phyloP scores from a whole-genome alignment of 2,329 filamentous ascomycete species.

The Scedosporium boydii region DNA sequence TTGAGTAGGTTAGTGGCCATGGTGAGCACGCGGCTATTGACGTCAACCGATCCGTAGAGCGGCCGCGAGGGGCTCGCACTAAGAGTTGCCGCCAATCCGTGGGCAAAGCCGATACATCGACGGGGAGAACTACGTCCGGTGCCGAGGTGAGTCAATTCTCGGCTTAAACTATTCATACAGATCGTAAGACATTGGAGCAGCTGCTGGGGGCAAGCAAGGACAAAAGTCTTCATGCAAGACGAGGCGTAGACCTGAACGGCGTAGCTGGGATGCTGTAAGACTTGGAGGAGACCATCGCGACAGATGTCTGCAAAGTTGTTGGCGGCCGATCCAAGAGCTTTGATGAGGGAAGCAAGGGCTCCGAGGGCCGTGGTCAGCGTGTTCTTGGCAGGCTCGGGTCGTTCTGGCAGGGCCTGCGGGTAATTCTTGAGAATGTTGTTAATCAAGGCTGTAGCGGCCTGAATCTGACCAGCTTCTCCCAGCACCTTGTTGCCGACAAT shows the following conservation, averaged over 20 bases:
- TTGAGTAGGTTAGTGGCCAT: constrained; percentile 91
- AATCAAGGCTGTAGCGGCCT: constrained; percentile 70
- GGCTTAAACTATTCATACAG: constrained; percentile 88
- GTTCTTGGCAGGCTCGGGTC: constrained; percentile 81
- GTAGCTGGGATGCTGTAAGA: constrained; percentile 90
- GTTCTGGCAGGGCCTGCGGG: constrained; percentile 78
- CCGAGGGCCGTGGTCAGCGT: constrained; percentile 70
- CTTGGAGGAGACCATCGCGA: constrained; percentile 78
- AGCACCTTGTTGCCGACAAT: constrained; percentile 73
- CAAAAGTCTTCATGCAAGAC: constrained; percentile 75
- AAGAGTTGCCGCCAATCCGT: constrained; percentile 81
- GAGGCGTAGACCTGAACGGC: constrained; percentile 89
- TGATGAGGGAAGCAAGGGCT: constrained; percentile 69
- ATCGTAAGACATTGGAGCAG: constrained; percentile 85
- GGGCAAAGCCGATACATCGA: constrained; percentile 81
- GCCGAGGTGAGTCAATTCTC: constrained; percentile 71
- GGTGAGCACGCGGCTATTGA: constrained; percentile 82
- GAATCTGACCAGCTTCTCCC: constrained; percentile 79
- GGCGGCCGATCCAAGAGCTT: constrained; percentile 71
- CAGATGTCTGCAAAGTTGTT: constrained; percentile 72
- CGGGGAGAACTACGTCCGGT: constrained; percentile 69
- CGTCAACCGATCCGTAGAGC: constrained; percentile 88
- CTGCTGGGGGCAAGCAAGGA: constrained; percentile 85
- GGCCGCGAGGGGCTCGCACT: constrained; percentile 84
- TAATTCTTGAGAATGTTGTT: constrained; percentile 92